Evolutionary conservation across 2,329 filamentous ascomycete species (phyloP).

Genomic region (Esteya vermicola): DNA sequence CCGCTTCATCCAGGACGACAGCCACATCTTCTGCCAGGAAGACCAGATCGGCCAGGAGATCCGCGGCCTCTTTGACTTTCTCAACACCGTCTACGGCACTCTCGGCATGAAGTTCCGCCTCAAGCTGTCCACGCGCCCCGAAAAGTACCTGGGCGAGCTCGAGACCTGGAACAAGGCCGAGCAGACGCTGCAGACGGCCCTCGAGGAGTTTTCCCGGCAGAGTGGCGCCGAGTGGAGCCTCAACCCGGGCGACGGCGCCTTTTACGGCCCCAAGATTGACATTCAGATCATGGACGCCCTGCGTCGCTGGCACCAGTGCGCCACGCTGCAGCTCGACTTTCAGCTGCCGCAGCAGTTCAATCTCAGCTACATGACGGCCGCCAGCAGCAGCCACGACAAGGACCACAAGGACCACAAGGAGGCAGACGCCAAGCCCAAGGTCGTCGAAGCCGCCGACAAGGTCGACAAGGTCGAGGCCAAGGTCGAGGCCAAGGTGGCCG

Average conservation of each 20-base stretch:
- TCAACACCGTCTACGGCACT: conserved; percentile 55
- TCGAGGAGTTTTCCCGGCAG: conserved; percentile 57
- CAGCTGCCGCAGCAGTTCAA: conserved; percentile 28
- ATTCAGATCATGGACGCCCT: conserved; percentile 86
- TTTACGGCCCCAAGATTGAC: conserved; percentile 98
- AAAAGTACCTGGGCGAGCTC: conserved; percentile 77
- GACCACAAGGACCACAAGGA: conserved; percentile 3
- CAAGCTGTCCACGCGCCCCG: conserved; percentile 79
- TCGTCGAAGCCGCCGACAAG: conserved; percentile 1
- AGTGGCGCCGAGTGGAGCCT: conserved; percentile 61
- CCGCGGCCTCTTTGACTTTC: conserved; percentile 57
- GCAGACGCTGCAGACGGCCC: conserved; percentile 59
- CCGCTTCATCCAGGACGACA: conserved; percentile 91
- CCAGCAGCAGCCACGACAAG: conserved; percentile 8
- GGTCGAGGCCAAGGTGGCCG: conserved; percentile 5
- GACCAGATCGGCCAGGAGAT: conserved; percentile 65
- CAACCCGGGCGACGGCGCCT: conserved; percentile 90
- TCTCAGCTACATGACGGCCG: conserved; percentile 15
- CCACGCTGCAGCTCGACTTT: conserved; percentile 91
- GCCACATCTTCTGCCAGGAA: conserved; percentile 73
- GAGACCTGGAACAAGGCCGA: conserved; percentile 87
- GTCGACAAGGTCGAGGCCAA: conserved; percentile 5
- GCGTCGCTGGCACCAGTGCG: conserved; percentile 63
- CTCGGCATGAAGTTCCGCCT: conserved; percentile 79
- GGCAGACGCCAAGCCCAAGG: conserved; percentile 1